Conservation (phyloP, 2,329 filamentous ascomycete genomes). For the Aspergillus calidoustus region DNA sequence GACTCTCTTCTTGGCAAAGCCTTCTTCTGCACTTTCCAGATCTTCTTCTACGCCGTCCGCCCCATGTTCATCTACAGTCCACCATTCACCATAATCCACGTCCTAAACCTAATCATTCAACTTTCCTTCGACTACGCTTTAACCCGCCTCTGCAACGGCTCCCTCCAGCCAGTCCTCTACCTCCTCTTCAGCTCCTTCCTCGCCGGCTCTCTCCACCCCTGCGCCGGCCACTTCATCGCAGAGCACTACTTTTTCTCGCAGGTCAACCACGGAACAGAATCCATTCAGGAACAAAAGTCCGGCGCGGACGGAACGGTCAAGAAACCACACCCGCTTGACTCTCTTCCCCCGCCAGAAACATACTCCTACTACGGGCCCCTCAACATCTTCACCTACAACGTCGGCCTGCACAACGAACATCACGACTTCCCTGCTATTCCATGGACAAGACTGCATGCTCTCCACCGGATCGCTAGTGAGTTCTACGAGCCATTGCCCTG, state of each 20-base stretch:
- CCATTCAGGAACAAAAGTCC: conserved; percentile 57
- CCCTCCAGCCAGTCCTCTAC: conserved; percentile 72
- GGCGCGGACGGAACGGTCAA: conserved; percentile 28
- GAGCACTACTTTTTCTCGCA: conserved; percentile 81
- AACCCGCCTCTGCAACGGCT: conserved; percentile 61
- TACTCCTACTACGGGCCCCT: conserved; percentile 95
- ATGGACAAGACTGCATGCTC: conserved; percentile 81
- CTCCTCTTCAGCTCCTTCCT: conserved; percentile 89
- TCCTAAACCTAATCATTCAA: conserved; percentile 79
- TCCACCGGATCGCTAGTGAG: conserved; percentile 81
- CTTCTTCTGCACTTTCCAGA: conserved; percentile 99
- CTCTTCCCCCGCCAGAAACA: conserved; percentile 80
- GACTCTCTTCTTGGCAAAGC: conserved; percentile 93
- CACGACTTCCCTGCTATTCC: conserved; percentile 97
- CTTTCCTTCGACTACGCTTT: conserved; percentile 76
- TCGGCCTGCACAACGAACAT: conserved; percentile 97
- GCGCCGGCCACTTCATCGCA: conserved; percentile 96
- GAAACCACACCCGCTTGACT: conserved; percentile 59
- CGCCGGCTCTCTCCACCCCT: conserved; percentile 89
- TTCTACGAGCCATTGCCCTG: conserved; percentile 88
- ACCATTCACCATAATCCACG: conserved; percentile 83
- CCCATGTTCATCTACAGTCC: conserved; percentile 94
- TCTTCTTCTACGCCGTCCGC: conserved; percentile 95
- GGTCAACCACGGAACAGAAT: conserved; percentile 45
- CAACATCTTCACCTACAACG: conserved; percentile 94